Conservation (phyloP, 148 eudicot species). For the Gaultheria prostrata region DNA sequence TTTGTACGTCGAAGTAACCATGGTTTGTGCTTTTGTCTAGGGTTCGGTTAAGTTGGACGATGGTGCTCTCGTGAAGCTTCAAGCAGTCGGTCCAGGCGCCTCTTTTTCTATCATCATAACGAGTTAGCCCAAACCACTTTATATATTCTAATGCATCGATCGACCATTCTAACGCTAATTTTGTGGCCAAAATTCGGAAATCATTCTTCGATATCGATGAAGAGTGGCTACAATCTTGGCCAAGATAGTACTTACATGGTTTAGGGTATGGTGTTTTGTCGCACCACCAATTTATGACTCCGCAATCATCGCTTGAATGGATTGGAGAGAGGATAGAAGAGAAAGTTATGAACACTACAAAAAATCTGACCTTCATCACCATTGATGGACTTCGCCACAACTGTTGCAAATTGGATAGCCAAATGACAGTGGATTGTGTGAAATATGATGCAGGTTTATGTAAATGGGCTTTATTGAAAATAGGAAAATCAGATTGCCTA, state of each 20-base stretch:
- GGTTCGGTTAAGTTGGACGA: constrained; percentile 10
- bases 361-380: background rate
- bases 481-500: background rate
- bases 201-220: background rate
- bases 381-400: background rate
- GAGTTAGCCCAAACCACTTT: background rate
- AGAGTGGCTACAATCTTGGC: background rate
- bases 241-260: background rate
- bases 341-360: background rate
- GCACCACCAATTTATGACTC: constrained; percentile 3
- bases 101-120: background rate
- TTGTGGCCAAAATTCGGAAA: background rate
- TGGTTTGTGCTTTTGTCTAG: constrained; percentile 22
- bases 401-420: background rate
- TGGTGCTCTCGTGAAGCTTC: background rate
- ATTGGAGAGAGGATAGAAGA: background rate
- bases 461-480: background rate
- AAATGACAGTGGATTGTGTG: background rate
- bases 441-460: background rate
- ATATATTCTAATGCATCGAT: background rate
- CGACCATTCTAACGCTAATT: background rate
- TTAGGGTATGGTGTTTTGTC: background rate
- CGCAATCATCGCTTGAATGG: background rate
- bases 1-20: constrained; percentile 44
- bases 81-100: background rate